A percentile compares a stretch with the other conserved stretches of the same genome.
These are phyloP conservation scores for Fallopia convolvulus DNA, from an alignment of 148 eudicot species.

Conservation along the genomic window DNA sequence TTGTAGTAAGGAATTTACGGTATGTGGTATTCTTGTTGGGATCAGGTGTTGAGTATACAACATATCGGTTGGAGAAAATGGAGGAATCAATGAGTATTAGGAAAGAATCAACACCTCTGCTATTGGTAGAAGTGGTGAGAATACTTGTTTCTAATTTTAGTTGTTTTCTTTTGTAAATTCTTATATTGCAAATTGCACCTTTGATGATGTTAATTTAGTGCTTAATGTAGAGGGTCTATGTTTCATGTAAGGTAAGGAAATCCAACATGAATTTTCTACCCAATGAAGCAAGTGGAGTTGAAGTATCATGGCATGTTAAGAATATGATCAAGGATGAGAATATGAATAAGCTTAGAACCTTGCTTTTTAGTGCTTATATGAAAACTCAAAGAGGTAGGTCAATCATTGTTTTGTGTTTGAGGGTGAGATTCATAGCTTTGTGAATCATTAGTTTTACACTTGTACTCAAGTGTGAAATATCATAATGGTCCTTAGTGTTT, in stretches of 20 bases:
- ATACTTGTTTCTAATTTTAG: not conserved
- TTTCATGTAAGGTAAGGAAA: constrained; percentile 36
- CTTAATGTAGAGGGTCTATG: not conserved
- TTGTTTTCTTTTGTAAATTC: too few relatives aligned
- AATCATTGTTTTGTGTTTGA: not conserved
- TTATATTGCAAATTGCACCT: not conserved
- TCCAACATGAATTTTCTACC: constrained; percentile 25
- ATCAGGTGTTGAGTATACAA: constrained; percentile 52
- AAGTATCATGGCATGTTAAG: constrained; percentile 44
- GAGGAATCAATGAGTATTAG: constrained; percentile 70
- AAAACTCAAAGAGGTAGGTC: constrained; percentile 61
- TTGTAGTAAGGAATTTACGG: too few relatives aligned
- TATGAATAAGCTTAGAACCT: constrained; percentile 36
- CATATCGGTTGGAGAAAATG: constrained; percentile 65
- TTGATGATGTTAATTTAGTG: not conserved
- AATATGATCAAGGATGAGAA: constrained; percentile 51
- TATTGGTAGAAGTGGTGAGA: constrained; percentile 68
- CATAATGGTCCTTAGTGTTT: not conserved
- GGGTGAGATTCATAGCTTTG: not conserved
- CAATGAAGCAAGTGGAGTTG: constrained; percentile 27
- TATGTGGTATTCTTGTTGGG: constrained; percentile 11
- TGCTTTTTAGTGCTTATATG: constrained; percentile 35
- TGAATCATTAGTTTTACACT: not conserved
- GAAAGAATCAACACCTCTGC: constrained; percentile 50
- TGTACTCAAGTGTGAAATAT: too few relatives aligned